These are phyloP conservation scores for Trichoderma pleuroti DNA, from an alignment of 2,329 filamentous ascomycete genomes.

Conservation along the genomic window DNA sequence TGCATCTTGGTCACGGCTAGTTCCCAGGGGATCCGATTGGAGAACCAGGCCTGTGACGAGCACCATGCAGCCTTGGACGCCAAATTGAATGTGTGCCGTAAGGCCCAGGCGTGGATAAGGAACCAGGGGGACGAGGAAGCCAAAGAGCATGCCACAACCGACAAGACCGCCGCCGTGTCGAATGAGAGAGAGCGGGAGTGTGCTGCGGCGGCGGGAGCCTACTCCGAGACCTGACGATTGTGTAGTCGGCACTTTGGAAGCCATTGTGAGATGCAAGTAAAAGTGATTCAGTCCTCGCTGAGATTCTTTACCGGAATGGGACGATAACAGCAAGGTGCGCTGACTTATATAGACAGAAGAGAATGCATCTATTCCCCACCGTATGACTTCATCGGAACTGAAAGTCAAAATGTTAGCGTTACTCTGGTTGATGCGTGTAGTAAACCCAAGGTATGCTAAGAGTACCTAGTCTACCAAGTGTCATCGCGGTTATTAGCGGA, in stretches of 20 bases:
- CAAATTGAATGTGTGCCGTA: slow-evolving; percentile 18
- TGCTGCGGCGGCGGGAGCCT: background rate
- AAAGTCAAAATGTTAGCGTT: background rate
- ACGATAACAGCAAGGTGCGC: background rate
- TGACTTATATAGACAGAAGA: background rate
- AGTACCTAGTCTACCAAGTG: background rate
- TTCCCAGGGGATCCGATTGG: background rate
- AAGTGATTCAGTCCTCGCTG: background rate
- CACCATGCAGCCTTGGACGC: slow-evolving; percentile 9
- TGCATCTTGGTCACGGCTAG: background rate
- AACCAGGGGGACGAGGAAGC: slow-evolving; percentile 17
- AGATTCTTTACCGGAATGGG: background rate
- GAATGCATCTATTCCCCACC: background rate
- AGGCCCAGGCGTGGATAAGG: slow-evolving; percentile 16
- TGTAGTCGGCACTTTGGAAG: background rate
- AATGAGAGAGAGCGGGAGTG: slow-evolving; percentile 9
- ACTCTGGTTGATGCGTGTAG: background rate
- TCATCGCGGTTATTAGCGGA: background rate
- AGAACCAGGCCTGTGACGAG: slow-evolving; percentile 11
- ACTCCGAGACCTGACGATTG: background rate
- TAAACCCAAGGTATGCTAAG: background rate
- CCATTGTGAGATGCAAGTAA: background rate
- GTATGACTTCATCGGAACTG: background rate
- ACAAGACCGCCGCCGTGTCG: slow-evolving; percentile 14
- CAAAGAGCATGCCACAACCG: slow-evolving; percentile 14